Base-by-base conservation (phyloP, 2,329 filamentous ascomycete genomes). In the Cordyceps militaris region DNA sequence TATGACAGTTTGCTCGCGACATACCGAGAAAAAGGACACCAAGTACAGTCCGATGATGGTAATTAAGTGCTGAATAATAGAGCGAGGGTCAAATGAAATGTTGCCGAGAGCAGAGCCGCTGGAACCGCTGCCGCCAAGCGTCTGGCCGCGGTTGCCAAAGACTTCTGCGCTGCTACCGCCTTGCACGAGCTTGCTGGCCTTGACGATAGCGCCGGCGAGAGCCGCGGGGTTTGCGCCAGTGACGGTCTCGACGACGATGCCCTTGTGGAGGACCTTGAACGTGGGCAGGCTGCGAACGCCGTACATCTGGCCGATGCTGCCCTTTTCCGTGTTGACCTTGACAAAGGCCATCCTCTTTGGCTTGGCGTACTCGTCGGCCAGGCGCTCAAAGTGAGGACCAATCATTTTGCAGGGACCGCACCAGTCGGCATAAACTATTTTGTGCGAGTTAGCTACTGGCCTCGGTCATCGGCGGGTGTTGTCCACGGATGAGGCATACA, bases 341-440 rank as follows among this genome's bases (percentile, higher is more conserved):
- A 85, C 86, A 71, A 97, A 99, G 48, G 89, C 88, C 67, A 97
- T 88, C 69, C 85, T 86, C 67, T 87, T 87, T 16, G 91, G 86
- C 63, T 91, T 86, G 50, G 91, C 86, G 67, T 94, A 84, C 70
- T 93, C 88, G 59, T 81, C 79, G 49, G 91, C 84, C 59, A 97
- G 85, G 66, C 87, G 84, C 69, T 96, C 90, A 73, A 95, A 97
- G 58, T 89, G 83, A 21, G 93, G 93, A 51, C 89, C 89, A 63
- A 97, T 95, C 70, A 87, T 83, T 76, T 95, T 95, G 82, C 92
- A 97, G 67, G 93, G 91, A 58, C 87, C 88, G 72, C 91, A 97
- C 89, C 91, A 96, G 75, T 95, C 89, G 71, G 93, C 93, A 69
- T 94, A 95, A 80, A 97, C 91, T 95, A 55, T 40, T 14, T 63